Evolutionary conservation across 2,329 filamentous ascomycete genomes (phyloP).

Genomic region (Phaeosphaeria sp.): DNA sequence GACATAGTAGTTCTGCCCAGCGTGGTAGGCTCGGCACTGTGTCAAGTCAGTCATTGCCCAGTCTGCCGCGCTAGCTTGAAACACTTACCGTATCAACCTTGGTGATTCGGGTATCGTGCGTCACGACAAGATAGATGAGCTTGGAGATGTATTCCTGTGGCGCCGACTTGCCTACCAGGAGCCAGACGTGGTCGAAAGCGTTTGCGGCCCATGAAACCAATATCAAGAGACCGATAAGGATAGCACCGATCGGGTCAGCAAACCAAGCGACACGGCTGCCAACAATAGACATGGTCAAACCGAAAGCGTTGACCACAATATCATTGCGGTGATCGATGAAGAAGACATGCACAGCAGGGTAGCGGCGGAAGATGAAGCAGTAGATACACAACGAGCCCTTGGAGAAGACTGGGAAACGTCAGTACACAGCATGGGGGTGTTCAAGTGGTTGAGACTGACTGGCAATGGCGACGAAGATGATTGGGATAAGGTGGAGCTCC

Average conservation of each 20-base stretch:
- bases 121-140: conserved; percentile 63
- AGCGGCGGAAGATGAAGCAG: conserved; percentile 60
- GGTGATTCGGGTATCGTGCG: conserved; percentile 60
- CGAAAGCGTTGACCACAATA: conserved; percentile 62
- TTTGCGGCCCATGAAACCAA: conserved; percentile 67
- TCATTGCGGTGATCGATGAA: conserved; percentile 66
- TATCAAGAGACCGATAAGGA: conserved; percentile 66
- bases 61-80: not conserved
- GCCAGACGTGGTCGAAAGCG: conserved; percentile 67
- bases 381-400: conserved; percentile 62
- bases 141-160: conserved; percentile 63
- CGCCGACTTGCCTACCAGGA: conserved; percentile 67
- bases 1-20: conserved; percentile 67
- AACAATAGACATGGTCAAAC: conserved; percentile 62
- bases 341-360: conserved; percentile 64
- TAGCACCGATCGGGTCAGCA: conserved; percentile 66
- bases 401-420: conserved; percentile 52
- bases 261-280: conserved; percentile 63
- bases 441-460: conserved; percentile 50
- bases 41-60: conserved; percentile 18
- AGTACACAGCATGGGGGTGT: conserved; percentile 4
- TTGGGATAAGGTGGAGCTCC: conserved; percentile 60
- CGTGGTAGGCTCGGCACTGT: conserved; percentile 65
- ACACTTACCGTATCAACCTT: conserved; percentile 62
- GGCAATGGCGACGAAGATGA: conserved; percentile 62